Percentiles rank a stretch among this genome's conserved stretches.
These are phyloP conservation scores for bread wheat (Triticum aestivum) DNA, from an alignment of 176 grass and related monocot species.

Conservation along the genomic window IWGSC_CS_RefSeq_v2.1 NC_057799.1:13436252-13436751, in stretches of 20 bases:
- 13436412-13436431: slow-evolving; percentile 31
- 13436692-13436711: too few species aligned
- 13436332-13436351: slow-evolving; percentile 32
- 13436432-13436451: neutral
- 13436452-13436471: neutral
- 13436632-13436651: too few species aligned
- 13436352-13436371: neutral
- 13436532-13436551: neutral
- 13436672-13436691: too few species aligned
- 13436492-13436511: neutral
- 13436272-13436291: slow-evolving; percentile 40
- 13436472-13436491: neutral
- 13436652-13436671: too few species aligned
- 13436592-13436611: too few species aligned
- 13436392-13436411: slow-evolving; percentile 49
- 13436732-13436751: too few species aligned
- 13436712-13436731: too few species aligned
- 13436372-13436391: slow-evolving; percentile 43
- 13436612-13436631: too few species aligned
- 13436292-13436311: slow-evolving; percentile 52
- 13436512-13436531: neutral
- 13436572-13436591: too few species aligned
- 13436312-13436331: slow-evolving; percentile 44
- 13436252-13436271: slow-evolving; percentile 57
- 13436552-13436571: neutral